These are phyloP conservation scores for Phytophthora melonis DNA, from an alignment of 352 stramenopile species.

Conservation along the genomic window DNA sequence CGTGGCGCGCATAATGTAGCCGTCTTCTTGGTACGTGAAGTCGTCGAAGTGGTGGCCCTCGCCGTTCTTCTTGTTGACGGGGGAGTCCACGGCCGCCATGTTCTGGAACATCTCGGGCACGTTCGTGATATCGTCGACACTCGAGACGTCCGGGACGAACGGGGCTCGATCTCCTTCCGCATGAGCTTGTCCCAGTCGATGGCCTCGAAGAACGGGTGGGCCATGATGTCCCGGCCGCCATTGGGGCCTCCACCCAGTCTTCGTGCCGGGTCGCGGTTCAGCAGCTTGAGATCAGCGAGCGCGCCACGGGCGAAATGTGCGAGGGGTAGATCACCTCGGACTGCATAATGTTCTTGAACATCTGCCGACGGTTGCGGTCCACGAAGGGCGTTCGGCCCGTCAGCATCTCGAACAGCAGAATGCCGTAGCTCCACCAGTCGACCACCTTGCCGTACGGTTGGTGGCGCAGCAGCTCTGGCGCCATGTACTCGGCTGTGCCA, in stretches of 20 bases:
- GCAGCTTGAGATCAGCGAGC: slow-evolving; percentile 90
- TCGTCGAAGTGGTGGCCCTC: slow-evolving; percentile 91
- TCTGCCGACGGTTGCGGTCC: slow-evolving; percentile 87
- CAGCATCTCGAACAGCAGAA: slow-evolving; percentile 91
- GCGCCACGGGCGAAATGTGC: slow-evolving; percentile 80
- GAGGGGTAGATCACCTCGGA: slow-evolving; percentile 89
- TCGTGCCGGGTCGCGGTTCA: slow-evolving; percentile 94
- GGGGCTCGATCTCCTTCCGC: slow-evolving; percentile 83
- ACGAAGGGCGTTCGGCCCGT: slow-evolving; percentile 89
- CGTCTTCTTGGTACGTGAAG: slow-evolving; percentile 91
- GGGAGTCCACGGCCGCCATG: slow-evolving; percentile 89
- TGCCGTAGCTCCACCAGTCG: slow-evolving; percentile 92
- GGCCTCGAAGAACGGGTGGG: slow-evolving; percentile 83
- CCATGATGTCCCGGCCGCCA: slow-evolving; percentile 90
- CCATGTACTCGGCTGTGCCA: slow-evolving; percentile 91
- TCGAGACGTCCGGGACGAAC: slow-evolving; percentile 83
- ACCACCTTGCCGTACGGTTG: slow-evolving; percentile 92
- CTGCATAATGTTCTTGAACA: slow-evolving; percentile 94
- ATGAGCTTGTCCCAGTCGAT: slow-evolving; percentile 91
- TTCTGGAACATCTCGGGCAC: slow-evolving; percentile 92
- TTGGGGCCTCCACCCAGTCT: slow-evolving; percentile 92
- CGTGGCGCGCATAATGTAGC: slow-evolving; percentile 53
- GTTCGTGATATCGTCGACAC: slow-evolving; percentile 89
- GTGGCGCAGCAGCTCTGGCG: slow-evolving; percentile 82
- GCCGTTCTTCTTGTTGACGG: slow-evolving; percentile 88